These are phyloP conservation scores for Suhomyces tanzawaensis DNA, from an alignment of 805 yeast species.

Conservation along the genomic window DNA sequence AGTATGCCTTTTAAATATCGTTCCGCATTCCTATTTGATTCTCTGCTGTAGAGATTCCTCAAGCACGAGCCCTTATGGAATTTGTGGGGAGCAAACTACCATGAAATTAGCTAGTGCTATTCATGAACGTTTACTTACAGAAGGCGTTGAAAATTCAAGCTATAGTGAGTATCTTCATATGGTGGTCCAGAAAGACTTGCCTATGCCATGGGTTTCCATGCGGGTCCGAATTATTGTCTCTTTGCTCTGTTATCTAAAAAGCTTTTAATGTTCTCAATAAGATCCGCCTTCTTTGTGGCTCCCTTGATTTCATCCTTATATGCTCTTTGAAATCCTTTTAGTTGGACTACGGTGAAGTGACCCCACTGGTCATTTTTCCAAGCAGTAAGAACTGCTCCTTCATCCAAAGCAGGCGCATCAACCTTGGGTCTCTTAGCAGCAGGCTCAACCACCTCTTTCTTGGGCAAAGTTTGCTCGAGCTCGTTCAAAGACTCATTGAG, in stretches of 20 bases:
- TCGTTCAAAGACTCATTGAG: slow-evolving; percentile 13
- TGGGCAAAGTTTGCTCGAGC: slow-evolving; percentile 10
- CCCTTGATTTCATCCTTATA: slow-evolving; percentile 32
- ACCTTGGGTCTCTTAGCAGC: slow-evolving; percentile 20
- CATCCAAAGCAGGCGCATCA: slow-evolving; percentile 25
- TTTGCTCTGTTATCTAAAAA: slow-evolving; percentile 17
- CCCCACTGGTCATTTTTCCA: slow-evolving; percentile 38
- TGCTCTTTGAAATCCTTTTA: slow-evolving; percentile 36
- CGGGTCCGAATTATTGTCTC: no score
- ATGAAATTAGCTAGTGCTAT: no score
- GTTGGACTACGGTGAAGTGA: slow-evolving; percentile 41
- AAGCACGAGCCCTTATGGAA: no score
- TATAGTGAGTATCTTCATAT: no score
- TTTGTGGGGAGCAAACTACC: no score
- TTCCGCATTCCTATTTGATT: no score
- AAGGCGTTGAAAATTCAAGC: no score
- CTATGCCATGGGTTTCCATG: no score
- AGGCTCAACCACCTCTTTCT: slow-evolving; percentile 27
- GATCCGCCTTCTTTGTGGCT: slow-evolving; percentile 42
- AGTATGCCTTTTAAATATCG: no score
- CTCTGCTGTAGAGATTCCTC: no score
- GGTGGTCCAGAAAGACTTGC: no score
- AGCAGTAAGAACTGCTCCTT: slow-evolving; percentile 39
- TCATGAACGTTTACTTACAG: no score
- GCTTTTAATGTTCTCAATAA: slow-evolving; percentile 40